phyloP scores from a whole-genome alignment of 139 green algal genomes.

The Auxenochlorella pyrenoidosa region DNA sequence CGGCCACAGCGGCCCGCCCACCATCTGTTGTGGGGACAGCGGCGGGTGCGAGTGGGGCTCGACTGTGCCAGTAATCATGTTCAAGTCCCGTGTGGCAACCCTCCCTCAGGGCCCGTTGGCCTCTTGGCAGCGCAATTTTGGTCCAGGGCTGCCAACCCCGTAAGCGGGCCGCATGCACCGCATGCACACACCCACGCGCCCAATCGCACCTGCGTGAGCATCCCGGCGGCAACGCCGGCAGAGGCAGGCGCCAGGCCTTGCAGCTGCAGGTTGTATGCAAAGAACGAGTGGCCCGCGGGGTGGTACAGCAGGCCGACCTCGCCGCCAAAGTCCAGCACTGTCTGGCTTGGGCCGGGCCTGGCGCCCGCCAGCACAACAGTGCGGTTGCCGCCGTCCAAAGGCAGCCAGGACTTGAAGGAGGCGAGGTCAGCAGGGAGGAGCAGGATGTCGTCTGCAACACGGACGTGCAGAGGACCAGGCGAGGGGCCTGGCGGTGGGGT shows the following conservation, averaged over 20 bases:
- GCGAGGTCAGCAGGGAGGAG: neutral
- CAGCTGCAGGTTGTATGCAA: neutral
- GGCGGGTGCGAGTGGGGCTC: too few relatives aligned
- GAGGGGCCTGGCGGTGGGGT: too few relatives aligned
- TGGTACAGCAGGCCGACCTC: neutral
- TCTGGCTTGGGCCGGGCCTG: neutral
- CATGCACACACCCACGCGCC: neutral
- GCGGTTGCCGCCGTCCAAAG: constrained; percentile 8
- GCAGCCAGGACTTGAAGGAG: neutral
- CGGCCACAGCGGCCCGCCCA: neutral
- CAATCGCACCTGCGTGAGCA: neutral
- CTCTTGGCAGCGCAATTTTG: too few relatives aligned
- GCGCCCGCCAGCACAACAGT: neutral
- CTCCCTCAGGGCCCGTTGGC: too few relatives aligned
- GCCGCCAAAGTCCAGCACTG: neutral
- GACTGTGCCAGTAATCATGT: too few relatives aligned
- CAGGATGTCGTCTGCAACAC: neutral
- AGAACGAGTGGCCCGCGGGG: neutral
- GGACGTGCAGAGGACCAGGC: too few relatives aligned
- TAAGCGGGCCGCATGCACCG: too few relatives aligned
- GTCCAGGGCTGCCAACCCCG: too few relatives aligned
- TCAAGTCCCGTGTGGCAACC: too few relatives aligned
- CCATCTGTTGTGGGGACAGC: neutral
- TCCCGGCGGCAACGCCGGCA: neutral
- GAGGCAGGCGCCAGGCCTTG: neutral